Base-by-base conservation (phyloP, 257 asterid genomes). In the Galeopsis tetrahit region DNA sequence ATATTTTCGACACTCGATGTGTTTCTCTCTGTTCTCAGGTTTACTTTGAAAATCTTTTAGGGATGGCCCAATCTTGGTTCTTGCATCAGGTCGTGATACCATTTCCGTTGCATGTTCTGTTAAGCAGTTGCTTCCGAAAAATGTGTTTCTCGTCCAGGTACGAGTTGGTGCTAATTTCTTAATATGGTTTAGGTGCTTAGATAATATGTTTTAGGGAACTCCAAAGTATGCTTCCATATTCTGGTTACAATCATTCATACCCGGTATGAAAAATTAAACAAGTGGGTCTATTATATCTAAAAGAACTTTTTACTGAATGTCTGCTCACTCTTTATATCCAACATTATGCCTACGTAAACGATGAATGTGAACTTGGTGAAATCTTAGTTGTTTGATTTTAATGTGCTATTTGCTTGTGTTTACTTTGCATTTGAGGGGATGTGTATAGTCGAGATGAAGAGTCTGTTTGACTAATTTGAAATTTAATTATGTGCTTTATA, bases 11-110 rank as follows among this genome's bases (percentile, higher is more conserved):
- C 58, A n/a, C 8, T 43, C 53, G 72, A 63, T 1, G 35, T 49
- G 55, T 35, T 38, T 73, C 71, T 44, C 55, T 44, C 40, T 58
- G 63, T 75, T 81, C 77, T 67, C 55, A 61, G 71, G 60, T 70
- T 73, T 70, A 32, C 63, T 42, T 55, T 70, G 48, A 66, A 64
- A 74, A 64, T 69, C 65, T 76, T 82, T 48, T 71, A 92, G 98
- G 93, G 87, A 90, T 71, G 98, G 95, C 39, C 91, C 98, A 38
- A 35, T 76, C 73, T 81, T 90, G 89, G 88, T 92, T 81, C 92
- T 92, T 69, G 97, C 96, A 77, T 90, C 97, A 38, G 98, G 98
- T 62, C 91, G 81, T 67, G 97, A 87, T 81, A 92, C 97, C 36
- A 87, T 92, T 71, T 64, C 91, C 56, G 76, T 80, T 73, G 88